These are phyloP conservation scores for Lindgomyces ingoldianus DNA, from an alignment of 495 filamentous ascomycete species.

Conservation along the genomic window DNA sequence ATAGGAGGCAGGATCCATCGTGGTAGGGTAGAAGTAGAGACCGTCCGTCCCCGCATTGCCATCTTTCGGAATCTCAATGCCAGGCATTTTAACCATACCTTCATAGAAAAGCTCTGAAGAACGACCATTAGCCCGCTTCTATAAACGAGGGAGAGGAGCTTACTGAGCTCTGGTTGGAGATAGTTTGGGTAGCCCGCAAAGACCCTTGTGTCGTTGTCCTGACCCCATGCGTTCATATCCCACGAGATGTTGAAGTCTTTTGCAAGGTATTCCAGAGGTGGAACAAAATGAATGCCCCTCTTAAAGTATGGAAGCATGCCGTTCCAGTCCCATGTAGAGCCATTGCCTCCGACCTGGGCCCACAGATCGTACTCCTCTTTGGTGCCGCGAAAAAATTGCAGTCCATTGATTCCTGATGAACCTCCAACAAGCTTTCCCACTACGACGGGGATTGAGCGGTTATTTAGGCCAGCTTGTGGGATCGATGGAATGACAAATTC, in stretches of 20 bases:
- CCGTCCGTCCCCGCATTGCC: too few species aligned
- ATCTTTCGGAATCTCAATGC: too few species aligned
- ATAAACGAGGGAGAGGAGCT: too few species aligned
- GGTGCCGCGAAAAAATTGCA: constrained; percentile 38
- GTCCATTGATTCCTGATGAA: constrained; percentile 36
- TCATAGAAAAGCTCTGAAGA: too few species aligned
- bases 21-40: constrained; percentile 2
- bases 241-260: too few species aligned
- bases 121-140: too few species aligned
- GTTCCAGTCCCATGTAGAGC: constrained; percentile 63
- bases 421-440: constrained; percentile 39
- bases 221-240: too few species aligned
- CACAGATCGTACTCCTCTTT: constrained; percentile 58
- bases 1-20: neutral
- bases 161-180: too few species aligned
- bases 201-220: too few species aligned
- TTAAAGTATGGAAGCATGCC: constrained; percentile 61
- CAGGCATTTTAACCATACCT: too few species aligned
- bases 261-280: too few species aligned
- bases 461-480: constrained; percentile 4
- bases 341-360: constrained; percentile 52
- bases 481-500: neutral
- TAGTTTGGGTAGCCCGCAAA: too few species aligned
- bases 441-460: neutral
- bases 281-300: neutral